Base-by-base conservation (phyloP, 2,329 filamentous ascomycete genomes). In the Fusarium sp. region DNA sequence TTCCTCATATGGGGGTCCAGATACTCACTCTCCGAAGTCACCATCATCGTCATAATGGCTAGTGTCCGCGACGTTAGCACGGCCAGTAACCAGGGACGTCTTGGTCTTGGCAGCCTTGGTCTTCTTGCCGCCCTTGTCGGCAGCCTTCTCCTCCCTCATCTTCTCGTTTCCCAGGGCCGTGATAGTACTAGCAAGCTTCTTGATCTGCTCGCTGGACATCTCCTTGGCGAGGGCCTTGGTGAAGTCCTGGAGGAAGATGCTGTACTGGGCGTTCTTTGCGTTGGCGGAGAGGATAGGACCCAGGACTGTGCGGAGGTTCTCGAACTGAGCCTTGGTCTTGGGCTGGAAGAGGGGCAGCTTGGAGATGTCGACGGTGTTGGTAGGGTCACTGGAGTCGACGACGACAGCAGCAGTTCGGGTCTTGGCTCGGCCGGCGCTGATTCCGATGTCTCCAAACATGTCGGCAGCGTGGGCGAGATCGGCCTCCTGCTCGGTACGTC, bases 121-220 rank as follows among this genome's bases (percentile, higher is more conserved):
- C 89, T 98, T 99, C 91, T 98, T 99, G 76, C 91, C 92, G 59
- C 92, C 90, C 86, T 97, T 97, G 71, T 97, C 93, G 4, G 92
- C 89, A 4, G 91, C 90, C 87, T 98, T 97, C 87, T 99, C 96
- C 81, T 97, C 94, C 85, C 93, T 96, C 91, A 98, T 91, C 87
- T 97, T 97, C 87, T 98, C 96, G 79, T 99, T 99, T 78, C 93
- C 88, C 61, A 97, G 86, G 5, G 93, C 91, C n/a, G 94, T 97
- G 76, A 99, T 82, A 5, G 88, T 87, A 80, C 92, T 96, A 11
- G 93, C 89, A 71, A 97, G 88, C 86, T 98, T 98, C 88, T 98
- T 97, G 82, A 98, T 94, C 83, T 98, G 93, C 62, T 96, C 91
- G 78, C 93, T 97, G 13, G 91, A 90, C 72, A 99, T 82, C 27